Evolutionary conservation across 164 flowering plant species (phyloP), one percentile per base, ranked within the genome.

Genomic region (Euptelea pleiosperma): DNA sequence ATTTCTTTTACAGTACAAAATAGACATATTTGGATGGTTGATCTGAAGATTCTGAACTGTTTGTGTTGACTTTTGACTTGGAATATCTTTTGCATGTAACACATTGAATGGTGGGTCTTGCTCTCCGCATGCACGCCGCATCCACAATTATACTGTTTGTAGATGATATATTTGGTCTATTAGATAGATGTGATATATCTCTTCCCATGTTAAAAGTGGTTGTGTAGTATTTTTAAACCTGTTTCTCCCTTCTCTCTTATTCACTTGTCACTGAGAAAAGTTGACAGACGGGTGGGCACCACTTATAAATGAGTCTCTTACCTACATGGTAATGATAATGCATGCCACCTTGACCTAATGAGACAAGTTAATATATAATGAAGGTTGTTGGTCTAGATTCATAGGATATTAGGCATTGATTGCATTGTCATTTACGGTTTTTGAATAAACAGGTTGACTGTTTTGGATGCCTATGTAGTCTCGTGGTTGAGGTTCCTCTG

Each of bases 301-400:
- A 28, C 46, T 41, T 50, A 24, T 26, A 49, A 3, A 26, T 24
- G 24, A 16, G 15, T 25, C 35, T 3, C 11, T 25, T 15, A 14
- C n/a, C 25, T 6, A 45, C 51, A 33, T 34, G 16, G 36, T 45
- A 24, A 62, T 62, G 34, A 45, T 62, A 30, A 34, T 35, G 44
- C 36, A 44, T 62, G 34, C 59, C 65, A 62, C 37, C 26, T 60
- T 50, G 8, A 26, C 29, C 55, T 26, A 60, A 40, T 49, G 55
- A 22, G 26, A 53, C 36, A 53, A 34, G 25, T 31, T 24, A 10
- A 8, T 35, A 33, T 24, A n/a, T 22, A 29, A 40, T 31, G 16
- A 60, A 15, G 46, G 29, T 14, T 29, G 12, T 40, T n/a, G 24
- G n/a, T 36, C n/a, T 36, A n/a, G 28, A 42, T 11, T 30, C 21